phyloP scores from a whole-genome alignment of 2,329 filamentous ascomycete genomes.

The Verticillium alfalfae region DNA sequence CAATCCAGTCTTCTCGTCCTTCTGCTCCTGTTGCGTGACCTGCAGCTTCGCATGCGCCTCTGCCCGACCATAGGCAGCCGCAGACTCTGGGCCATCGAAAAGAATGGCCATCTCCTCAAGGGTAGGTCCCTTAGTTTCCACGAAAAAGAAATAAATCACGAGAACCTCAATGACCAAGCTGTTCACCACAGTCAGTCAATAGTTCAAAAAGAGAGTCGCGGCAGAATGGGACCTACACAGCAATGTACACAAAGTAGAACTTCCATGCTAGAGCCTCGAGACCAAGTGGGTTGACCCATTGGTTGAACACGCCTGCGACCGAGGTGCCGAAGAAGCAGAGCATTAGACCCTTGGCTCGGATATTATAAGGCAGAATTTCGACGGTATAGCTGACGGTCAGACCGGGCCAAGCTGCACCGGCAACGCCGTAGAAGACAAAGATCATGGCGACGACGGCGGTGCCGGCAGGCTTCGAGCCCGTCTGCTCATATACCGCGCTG shows the following conservation, averaged over 20 bases:
- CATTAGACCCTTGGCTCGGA: slow-evolving; percentile 47
- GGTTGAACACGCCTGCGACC: slow-evolving; percentile 48
- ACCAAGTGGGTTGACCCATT: slow-evolving; percentile 48
- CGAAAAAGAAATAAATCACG: slow-evolving; percentile 50
- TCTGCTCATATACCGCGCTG: slow-evolving; percentile 37
- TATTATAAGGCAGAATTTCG: slow-evolving; percentile 45
- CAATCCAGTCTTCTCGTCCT: background rate
- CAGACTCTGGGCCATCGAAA: slow-evolving; percentile 57
- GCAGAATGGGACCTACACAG: background rate
- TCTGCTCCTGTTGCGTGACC: background rate
- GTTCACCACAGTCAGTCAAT: slow-evolving; percentile 48
- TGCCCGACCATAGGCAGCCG: slow-evolving; percentile 23
- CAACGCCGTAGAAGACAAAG: slow-evolving; percentile 35
- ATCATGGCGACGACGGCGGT: slow-evolving; percentile 37
- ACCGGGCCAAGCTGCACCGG: slow-evolving; percentile 52
- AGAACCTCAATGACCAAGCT: slow-evolving; percentile 50
- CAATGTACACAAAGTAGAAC: slow-evolving; percentile 6
- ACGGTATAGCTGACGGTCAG: slow-evolving; percentile 49
- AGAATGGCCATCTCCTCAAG: slow-evolving; percentile 63
- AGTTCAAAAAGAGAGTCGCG: slow-evolving; percentile 37
- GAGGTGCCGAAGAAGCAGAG: slow-evolving; percentile 52
- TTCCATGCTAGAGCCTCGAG: slow-evolving; percentile 30
- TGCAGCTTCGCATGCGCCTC: background rate
- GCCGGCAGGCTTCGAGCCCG: slow-evolving; percentile 24
- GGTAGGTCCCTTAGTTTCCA: slow-evolving; percentile 59